A percentile compares a stretch with the other conserved stretches of the same genome.
phyloP scores from a whole-genome alignment of 2,329 filamentous ascomycete species.

The Aureobasidium mangrovei region DNA sequence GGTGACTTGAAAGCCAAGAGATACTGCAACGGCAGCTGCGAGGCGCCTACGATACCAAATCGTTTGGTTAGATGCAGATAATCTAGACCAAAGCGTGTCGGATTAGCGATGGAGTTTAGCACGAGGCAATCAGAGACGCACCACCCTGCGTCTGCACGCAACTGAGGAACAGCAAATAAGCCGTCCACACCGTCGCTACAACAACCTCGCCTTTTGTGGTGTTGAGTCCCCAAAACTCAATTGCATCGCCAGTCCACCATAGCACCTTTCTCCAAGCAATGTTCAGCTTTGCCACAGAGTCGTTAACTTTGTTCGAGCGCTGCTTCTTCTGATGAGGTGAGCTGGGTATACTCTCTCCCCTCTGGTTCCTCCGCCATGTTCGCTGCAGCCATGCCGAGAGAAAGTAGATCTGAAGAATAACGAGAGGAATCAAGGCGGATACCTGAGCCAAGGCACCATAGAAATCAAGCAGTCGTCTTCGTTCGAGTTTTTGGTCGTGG shows the following conservation, averaged over 20 bases:
- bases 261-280: slow-evolving; percentile 23
- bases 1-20: slow-evolving; percentile 45
- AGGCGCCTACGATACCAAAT: slow-evolving; percentile 50
- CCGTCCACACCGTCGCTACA: slow-evolving; percentile 39
- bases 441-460: slow-evolving; percentile 49
- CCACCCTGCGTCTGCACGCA: slow-evolving; percentile 46
- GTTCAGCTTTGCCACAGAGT: slow-evolving; percentile 22
- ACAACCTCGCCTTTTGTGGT: slow-evolving; percentile 46
- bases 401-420: slow-evolving; percentile 34
- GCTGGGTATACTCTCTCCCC: slow-evolving; percentile 27
- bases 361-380: slow-evolving; percentile 15
- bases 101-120: background rate
- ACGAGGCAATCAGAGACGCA: slow-evolving; percentile 26
- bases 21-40: slow-evolving; percentile 52
- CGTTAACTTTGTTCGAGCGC: slow-evolving; percentile 18
- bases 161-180: slow-evolving; percentile 44
- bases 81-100: slow-evolving; percentile 33
- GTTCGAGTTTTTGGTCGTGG: slow-evolving; percentile 40
- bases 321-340: slow-evolving; percentile 33
- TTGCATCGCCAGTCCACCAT: slow-evolving; percentile 27
- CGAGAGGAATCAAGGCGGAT: slow-evolving; percentile 41
- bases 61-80: slow-evolving; percentile 57
- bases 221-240: slow-evolving; percentile 26
- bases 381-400: slow-evolving; percentile 26
- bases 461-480: slow-evolving; percentile 45